Conservation (phyloP, 805 yeast genomes). For the Ogataea neopini region DNA sequence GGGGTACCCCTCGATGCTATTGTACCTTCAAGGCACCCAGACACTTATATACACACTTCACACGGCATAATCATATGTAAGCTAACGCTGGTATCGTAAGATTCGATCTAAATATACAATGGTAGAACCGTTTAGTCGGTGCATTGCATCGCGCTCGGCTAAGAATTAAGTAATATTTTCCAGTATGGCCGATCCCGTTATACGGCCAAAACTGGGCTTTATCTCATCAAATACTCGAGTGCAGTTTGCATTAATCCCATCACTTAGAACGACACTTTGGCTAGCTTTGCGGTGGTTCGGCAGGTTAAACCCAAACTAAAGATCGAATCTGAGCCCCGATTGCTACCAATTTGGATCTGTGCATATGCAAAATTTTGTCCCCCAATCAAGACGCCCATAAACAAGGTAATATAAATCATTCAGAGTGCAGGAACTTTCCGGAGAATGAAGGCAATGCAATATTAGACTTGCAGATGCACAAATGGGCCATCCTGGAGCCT, state of each 20-base stretch:
- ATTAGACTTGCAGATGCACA: neutral
- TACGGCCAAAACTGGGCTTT: neutral
- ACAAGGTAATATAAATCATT: neutral
- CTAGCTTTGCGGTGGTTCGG: neutral
- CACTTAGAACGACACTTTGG: neutral
- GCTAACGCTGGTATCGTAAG: neutral
- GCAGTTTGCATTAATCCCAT: too few species aligned
- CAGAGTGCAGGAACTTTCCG: neutral
- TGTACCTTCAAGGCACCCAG: too few species aligned
- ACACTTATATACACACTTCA: too few species aligned
- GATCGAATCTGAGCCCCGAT: neutral
- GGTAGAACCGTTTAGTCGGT: neutral
- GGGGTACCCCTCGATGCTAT: too few species aligned
- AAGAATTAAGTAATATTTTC: neutral
- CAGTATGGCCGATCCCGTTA: neutral
- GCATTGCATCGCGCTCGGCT: conserved; percentile 1
- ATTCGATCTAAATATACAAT: neutral
- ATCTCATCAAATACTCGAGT: too few species aligned
- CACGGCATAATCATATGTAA: neutral
- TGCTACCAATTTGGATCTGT: neutral
- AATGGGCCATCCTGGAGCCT: too few species aligned
- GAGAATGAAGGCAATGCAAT: neutral
- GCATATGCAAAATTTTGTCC: neutral
- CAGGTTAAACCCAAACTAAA: too few species aligned
- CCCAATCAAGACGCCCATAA: neutral